phyloP scores from a whole-genome alignment of 2,329 filamentous ascomycete genomes.

The Colletotrichum sp. region DNA sequence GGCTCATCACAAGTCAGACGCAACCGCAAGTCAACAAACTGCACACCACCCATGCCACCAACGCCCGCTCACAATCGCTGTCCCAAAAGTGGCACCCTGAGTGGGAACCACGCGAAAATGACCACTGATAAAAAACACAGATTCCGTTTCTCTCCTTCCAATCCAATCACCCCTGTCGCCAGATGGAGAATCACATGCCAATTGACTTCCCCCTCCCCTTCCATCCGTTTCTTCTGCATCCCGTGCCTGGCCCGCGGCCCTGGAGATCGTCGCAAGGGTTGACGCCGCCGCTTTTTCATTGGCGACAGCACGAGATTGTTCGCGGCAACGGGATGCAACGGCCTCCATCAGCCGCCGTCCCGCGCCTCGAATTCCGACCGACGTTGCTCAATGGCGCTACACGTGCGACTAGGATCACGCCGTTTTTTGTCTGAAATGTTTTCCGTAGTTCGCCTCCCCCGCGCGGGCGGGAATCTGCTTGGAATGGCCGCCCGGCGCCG shows the following conservation, averaged over 20 bases:
- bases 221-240: background rate
- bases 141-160: background rate
- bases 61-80: background rate
- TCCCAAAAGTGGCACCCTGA: background rate
- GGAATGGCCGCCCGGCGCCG: background rate
- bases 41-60: background rate
- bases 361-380: background rate
- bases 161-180: background rate
- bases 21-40: background rate
- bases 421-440: background rate
- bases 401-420: background rate
- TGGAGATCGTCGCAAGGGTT: conserved; percentile 8
- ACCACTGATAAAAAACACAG: background rate
- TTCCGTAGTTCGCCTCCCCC: background rate
- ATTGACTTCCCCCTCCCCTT: background rate
- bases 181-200: conserved; percentile 16
- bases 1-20: background rate
- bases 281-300: background rate
- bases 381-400: background rate
- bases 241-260: background rate
- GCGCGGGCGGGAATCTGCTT: background rate
- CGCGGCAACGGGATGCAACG: background rate
- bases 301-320: background rate
- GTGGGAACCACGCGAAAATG: background rate
- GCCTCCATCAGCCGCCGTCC: background rate